Base-by-base conservation (phyloP, 495 filamentous ascomycete species). In the Trypethelium eluteriae region DNA sequence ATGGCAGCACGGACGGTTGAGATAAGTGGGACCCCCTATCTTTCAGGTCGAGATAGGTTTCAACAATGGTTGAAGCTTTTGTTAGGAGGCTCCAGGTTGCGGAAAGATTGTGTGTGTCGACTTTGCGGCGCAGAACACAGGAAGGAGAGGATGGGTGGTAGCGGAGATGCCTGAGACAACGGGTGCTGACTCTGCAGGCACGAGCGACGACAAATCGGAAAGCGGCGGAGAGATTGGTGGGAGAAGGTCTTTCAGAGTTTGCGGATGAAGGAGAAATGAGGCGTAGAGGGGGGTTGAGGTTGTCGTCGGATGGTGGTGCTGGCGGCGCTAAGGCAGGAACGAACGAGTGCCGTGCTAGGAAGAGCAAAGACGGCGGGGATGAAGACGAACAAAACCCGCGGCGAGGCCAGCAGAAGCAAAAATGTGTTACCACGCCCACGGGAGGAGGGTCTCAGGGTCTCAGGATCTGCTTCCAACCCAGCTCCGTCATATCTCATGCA, bases 311-410 rank as follows among this genome's bases (percentile, higher is more conserved):
- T 59, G 53, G 53, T 59, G 53, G 53, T n/a, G 18, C 32, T 59
- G 53, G 53, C 53, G 53, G 53, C 53, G 53, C 53, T 59, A 59
- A 59, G 53, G 53, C 53, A 59, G 53, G 53, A 59, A 59, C 53
- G 53, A 59, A 53, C 18, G 53, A 53, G 32, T 35, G 53, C 25
- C 32, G 53, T 59, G 53, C 53, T 59, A 0, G 49, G 49, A 16
- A 46, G 7, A 16, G 41, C 7, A 16, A 46, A 16, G 41, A 16
- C 7, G 49, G 49, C 49, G n/a, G 49, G n/a, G 49, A 53, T 25
- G n/a, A 59, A 35, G 11, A 59, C 53, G 18, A 59, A 18, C 53
- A 59, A 59, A 36, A 11, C 25, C 11, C 53, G 41, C 6, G 14
- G 41, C 32, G 41, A 44, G 14, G 41, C 32, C 53, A 10, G 53